These are phyloP conservation scores for Rhodocollybia butyracea DNA, from an alignment of 768 basidiomycete species.

Conservation along the genomic window DNA sequence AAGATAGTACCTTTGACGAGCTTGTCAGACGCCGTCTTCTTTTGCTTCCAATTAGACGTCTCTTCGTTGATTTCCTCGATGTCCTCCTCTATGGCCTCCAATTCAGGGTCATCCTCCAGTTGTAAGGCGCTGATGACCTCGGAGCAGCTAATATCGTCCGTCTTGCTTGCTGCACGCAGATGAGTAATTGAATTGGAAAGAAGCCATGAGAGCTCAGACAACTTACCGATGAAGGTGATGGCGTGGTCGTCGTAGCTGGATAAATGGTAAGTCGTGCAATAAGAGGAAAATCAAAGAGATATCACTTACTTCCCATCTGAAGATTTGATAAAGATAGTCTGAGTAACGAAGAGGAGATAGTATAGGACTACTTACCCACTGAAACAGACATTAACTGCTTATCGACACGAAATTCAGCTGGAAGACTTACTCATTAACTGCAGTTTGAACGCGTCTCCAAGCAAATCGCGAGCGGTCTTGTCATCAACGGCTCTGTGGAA, in stretches of 20 bases:
- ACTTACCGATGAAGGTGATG: conserved; percentile 59
- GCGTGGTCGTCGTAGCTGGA: conserved; percentile 52
- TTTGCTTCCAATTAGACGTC: conserved; percentile 34
- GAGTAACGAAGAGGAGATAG: not conserved
- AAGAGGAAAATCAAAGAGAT: not conserved
- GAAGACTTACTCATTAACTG: conserved; percentile 53
- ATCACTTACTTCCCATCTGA: conserved; percentile 54
- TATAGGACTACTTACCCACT: conserved; percentile 39
- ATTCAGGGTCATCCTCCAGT: conserved; percentile 49
- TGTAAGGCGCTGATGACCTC: conserved; percentile 50
- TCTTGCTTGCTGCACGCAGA: conserved; percentile 46
- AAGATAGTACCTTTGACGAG: conserved; percentile 36
- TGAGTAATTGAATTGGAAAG: not conserved
- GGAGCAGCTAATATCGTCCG: conserved; percentile 60
- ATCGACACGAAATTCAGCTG: not conserved
- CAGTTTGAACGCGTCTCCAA: conserved; percentile 62
- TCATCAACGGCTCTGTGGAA: conserved; percentile 52
- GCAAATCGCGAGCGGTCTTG: conserved; percentile 60
- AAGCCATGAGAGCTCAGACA: not conserved
- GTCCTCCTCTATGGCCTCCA: conserved; percentile 46
- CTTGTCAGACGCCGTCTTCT: conserved; percentile 36
- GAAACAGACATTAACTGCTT: not conserved
- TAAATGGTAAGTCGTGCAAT: not conserved
- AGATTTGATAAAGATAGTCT: not conserved
- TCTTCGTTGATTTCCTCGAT: conserved; percentile 35